Evolutionary conservation across 2,329 filamentous ascomycete species (phyloP).

Genomic region (Venturia oleaginea): DNA sequence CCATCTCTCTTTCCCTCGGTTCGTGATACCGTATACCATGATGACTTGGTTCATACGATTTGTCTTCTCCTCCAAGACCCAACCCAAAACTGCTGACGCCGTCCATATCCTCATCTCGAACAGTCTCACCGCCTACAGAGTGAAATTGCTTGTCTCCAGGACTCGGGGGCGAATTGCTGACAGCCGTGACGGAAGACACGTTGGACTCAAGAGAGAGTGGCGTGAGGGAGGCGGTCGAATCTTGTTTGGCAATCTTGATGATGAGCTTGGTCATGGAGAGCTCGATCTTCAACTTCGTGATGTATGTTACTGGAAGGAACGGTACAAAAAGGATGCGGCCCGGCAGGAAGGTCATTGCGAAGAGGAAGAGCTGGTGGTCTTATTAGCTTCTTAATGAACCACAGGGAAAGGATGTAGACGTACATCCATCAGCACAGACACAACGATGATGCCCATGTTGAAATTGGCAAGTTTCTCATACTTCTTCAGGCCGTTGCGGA

Average conservation of each 20-base stretch:
- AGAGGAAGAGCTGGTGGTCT: not conserved
- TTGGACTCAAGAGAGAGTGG: not conserved
- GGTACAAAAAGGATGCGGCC: not conserved
- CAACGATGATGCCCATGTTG: not conserved
- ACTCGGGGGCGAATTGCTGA: not conserved
- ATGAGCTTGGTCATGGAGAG: conserved; percentile 7
- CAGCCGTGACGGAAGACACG: not conserved
- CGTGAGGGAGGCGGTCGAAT: too few relatives aligned
- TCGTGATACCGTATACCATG: not conserved
- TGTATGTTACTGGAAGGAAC: not conserved
- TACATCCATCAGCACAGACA: not conserved
- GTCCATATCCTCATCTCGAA: not conserved
- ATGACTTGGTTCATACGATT: not conserved
- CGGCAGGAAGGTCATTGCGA: conserved; percentile 1
- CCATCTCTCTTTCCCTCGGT: not conserved
- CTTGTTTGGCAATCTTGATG: not conserved
- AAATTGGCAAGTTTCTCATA: not conserved
- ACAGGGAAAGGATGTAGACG: not conserved
- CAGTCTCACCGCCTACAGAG: not conserved
- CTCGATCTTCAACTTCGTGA: conserved; percentile 3
- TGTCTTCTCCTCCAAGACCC: not conserved
- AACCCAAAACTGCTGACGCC: not conserved
- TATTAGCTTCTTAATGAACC: not conserved
- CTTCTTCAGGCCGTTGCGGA: not conserved
- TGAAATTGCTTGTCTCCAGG: not conserved